phyloP scores from a whole-genome alignment of 2,329 filamentous ascomycete species.

The Pseudovirgaria hyperparasitica region DNA sequence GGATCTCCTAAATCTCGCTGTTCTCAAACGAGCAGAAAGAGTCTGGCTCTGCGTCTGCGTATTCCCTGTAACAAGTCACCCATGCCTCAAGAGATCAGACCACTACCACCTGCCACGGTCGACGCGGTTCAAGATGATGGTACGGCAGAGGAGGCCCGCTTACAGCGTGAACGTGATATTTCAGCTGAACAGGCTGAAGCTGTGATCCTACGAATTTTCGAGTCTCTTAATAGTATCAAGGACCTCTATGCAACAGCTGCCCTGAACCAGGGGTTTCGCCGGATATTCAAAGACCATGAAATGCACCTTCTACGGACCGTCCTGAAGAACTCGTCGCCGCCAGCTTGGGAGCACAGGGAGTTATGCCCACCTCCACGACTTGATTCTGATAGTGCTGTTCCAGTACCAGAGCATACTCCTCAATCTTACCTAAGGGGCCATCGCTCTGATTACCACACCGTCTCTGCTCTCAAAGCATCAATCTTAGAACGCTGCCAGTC shows the following conservation, averaged over 20 bases:
- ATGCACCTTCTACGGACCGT: constrained; percentile 39
- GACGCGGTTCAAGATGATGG: too few species aligned
- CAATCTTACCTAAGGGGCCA: constrained; percentile 39
- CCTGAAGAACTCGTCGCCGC: constrained; percentile 40
- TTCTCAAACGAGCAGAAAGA: too few species aligned
- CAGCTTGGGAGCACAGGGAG: constrained; percentile 48
- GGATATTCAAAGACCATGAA: constrained; percentile 44
- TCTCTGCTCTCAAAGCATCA: constrained; percentile 41
- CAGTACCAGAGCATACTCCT: constrained; percentile 41
- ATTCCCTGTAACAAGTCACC: too few species aligned
- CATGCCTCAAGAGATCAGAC: too few species aligned
- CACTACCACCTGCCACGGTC: too few species aligned
- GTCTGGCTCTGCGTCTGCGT: too few species aligned
- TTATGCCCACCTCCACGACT: constrained; percentile 40
- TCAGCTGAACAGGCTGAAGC: constrained; percentile 32
- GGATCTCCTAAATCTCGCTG: too few species aligned
- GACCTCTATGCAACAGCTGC: constrained; percentile 43
- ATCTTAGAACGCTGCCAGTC: constrained; percentile 42
- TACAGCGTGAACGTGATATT: constrained; percentile 25
- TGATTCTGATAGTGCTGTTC: constrained; percentile 30
- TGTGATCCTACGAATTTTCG: constrained; percentile 41
- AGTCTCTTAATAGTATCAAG: constrained; percentile 34
- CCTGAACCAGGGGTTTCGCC: constrained; percentile 44
- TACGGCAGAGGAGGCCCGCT: too few species aligned
- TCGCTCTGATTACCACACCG: constrained; percentile 38